These are phyloP conservation scores for Aureobasidium sp. DNA, from an alignment of 2,329 filamentous ascomycete genomes.

Conservation along the genomic window DNA sequence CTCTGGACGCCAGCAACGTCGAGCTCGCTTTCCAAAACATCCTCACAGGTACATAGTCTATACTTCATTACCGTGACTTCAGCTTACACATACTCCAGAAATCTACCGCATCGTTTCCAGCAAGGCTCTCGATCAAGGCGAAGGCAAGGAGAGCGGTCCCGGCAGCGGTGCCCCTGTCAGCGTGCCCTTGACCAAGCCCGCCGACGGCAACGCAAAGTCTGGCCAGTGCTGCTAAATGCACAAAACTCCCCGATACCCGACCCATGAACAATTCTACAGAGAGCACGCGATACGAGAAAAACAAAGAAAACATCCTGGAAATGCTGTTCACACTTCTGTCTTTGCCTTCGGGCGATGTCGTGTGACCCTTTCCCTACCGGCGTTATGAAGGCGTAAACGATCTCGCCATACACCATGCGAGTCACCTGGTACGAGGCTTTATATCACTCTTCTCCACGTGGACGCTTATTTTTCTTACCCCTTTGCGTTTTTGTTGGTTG, in stretches of 20 bases:
- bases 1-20: conserved; percentile 96
- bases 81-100: conserved; percentile 49
- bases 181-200: conserved; percentile 79
- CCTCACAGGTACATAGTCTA: conserved; percentile 65
- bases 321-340: neutral
- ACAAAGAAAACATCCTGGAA: conserved; percentile 6
- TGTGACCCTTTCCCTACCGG: neutral
- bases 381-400: conserved; percentile 10
- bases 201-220: conserved; percentile 70
- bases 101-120: conserved; percentile 97
- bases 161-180: conserved; percentile 66
- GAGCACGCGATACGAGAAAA: conserved; percentile 9
- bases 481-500: neutral
- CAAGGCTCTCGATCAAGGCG: conserved; percentile 90
- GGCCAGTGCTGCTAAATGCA: conserved; percentile 68
- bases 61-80: neutral
- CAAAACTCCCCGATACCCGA: neutral
- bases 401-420: neutral
- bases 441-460: neutral
- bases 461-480: neutral
- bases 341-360: neutral
- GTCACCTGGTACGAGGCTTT: neutral
- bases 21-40: conserved; percentile 99
- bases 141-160: conserved; percentile 64
- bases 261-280: conserved; percentile 22